These are phyloP conservation scores for Nicotiana benthamiana DNA, from an alignment of 257 asterid genomes.

Conservation along the genomic window DNA sequence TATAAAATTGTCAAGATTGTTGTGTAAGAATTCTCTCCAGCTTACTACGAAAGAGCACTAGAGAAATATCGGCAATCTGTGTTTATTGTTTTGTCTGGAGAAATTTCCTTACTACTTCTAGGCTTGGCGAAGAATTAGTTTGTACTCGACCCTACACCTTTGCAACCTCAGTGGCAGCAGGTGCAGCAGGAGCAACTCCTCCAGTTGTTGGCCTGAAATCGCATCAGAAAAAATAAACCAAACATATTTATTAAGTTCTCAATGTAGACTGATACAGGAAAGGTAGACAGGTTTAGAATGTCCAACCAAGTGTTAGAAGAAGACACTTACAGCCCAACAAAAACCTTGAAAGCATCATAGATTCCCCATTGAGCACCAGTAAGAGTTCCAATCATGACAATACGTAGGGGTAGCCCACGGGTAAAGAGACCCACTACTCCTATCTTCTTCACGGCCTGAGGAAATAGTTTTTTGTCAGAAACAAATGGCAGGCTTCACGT, in stretches of 20 bases:
- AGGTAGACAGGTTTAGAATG: background rate
- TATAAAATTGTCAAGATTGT: constrained; percentile 1
- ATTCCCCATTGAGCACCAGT: constrained; percentile 99
- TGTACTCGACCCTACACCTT: constrained; percentile 31
- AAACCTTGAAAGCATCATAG: constrained; percentile 92
- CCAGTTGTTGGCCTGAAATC: constrained; percentile 78
- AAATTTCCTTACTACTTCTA: constrained; percentile 16
- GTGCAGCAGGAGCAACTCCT: constrained; percentile 49
- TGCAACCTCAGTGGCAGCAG: constrained; percentile 28
- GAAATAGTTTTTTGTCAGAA: background rate
- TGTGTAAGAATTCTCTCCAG: constrained; percentile 14
- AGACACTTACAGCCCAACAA: constrained; percentile 75
- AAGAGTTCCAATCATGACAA: constrained; percentile 93
- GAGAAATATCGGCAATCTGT: constrained; percentile 19
- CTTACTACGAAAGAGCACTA: background rate
- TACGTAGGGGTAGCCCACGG: constrained; percentile 89
- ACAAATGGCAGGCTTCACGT: background rate
- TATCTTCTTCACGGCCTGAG: constrained; percentile 71
- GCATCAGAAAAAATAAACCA: background rate
- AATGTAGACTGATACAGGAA: background rate
- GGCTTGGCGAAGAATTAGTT: background rate
- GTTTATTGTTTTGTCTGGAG: constrained; percentile 28
- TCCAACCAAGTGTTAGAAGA: background rate
- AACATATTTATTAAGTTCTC: background rate
- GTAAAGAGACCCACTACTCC: constrained; percentile 76